Evolutionary conservation across 768 basidiomycete genomes (phyloP).

Genomic region (Tylopilus felleus): DNA sequence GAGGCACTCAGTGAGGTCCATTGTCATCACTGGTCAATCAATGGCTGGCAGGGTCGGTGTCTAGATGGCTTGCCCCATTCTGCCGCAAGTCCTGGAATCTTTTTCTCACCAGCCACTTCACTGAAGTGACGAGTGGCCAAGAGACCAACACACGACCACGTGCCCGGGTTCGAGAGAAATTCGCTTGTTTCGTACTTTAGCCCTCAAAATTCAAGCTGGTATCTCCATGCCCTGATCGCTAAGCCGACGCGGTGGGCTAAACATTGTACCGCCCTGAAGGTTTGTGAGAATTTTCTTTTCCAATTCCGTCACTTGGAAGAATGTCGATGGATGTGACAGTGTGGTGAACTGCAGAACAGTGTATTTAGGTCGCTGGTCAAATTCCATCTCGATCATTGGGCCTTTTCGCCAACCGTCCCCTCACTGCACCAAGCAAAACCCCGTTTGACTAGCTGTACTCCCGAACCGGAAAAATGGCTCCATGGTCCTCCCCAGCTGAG

Average conservation of each 20-base stretch:
- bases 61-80: not conserved
- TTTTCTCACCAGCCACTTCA: not conserved
- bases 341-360: not conserved
- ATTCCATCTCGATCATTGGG: not conserved
- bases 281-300: slow-evolving; percentile 8
- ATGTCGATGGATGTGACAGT: not conserved
- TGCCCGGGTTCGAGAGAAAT: no score
- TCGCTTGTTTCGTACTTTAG: not conserved
- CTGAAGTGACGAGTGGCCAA: not conserved
- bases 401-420: not conserved
- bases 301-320: not conserved
- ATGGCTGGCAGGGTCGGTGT: not conserved
- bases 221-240: not conserved
- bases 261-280: not conserved
- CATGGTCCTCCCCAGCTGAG: slow-evolving; percentile 15
- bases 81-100: not conserved
- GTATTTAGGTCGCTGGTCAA: not conserved
- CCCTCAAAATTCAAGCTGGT: not conserved
- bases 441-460: not conserved
- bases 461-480: slow-evolving; percentile 14
- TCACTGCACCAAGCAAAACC: not conserved
- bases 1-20: not conserved
- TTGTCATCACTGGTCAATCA: not conserved
- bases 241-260: not conserved
- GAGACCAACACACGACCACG: no score